phyloP scores from a whole-genome alignment of 208 protist genomes.

The Tritrichomonas foetus region DNA sequence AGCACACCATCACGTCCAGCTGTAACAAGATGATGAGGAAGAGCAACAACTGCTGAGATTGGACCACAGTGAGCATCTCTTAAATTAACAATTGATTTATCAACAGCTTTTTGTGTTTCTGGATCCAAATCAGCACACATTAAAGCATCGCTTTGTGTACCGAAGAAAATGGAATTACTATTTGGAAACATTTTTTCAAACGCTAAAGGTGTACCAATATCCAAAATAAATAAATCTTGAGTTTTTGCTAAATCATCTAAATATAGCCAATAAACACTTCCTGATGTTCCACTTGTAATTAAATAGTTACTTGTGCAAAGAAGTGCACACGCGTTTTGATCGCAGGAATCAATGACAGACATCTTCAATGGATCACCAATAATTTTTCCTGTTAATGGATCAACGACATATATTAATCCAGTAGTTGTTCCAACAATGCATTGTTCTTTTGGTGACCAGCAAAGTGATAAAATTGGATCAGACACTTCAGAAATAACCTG shows the following conservation, averaged over 20 bases:
- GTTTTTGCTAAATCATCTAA: background rate
- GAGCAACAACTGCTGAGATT: background rate
- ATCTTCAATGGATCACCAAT: background rate
- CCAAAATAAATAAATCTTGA: background rate
- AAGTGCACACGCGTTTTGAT: background rate
- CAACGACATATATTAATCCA: background rate
- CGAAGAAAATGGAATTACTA: background rate
- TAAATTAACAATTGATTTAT: background rate
- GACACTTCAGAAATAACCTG: background rate
- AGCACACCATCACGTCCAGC: background rate
- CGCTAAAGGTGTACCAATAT: background rate
- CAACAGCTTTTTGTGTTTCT: background rate
- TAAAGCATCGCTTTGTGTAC: background rate
- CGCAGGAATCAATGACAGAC: background rate
- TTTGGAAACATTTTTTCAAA: slow-evolving; percentile 2
- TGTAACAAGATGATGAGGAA: background rate
- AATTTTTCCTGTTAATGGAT: slow-evolving; percentile 6
- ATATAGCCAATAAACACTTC: background rate
- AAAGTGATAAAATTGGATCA: background rate
- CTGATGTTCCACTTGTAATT: background rate
- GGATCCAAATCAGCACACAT: background rate
- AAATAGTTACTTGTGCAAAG: background rate
- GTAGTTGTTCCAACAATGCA: background rate
- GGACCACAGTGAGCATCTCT: background rate
- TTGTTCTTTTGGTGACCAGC: slow-evolving; percentile 3